Conservation (phyloP, 148 eudicot species). For the Hydrangea macrophylla region DNA sequence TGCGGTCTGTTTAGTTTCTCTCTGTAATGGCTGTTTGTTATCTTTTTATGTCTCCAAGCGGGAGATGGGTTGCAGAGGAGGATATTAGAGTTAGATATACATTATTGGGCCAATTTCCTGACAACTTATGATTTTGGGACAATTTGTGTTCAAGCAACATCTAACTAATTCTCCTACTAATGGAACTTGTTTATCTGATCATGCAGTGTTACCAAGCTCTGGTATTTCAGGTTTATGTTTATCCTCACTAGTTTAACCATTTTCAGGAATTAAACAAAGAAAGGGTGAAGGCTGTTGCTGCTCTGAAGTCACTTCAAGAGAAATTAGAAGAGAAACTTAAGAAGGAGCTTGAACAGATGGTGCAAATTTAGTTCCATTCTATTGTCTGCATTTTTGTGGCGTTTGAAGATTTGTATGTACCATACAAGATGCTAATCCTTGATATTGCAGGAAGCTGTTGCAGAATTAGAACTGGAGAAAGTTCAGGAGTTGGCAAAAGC, state of each 20-base stretch:
- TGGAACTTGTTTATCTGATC: no score
- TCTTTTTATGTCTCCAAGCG: no score
- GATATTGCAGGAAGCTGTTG: conserved; percentile 63
- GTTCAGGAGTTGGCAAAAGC: conserved; percentile 73
- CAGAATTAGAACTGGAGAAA: conserved; percentile 55
- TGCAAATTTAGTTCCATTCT: conserved; percentile 19
- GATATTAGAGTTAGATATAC: no score
- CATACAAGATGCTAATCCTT: conserved; percentile 19
- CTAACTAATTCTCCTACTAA: no score
- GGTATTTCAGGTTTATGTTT: neutral
- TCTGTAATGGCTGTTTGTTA: no score
- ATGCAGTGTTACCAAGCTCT: neutral
- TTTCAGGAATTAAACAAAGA: conserved; percentile 77
- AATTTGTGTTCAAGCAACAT: no score
- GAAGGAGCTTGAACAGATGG: conserved; percentile 85
- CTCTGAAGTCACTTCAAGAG: conserved; percentile 85
- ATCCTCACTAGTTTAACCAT: conserved; percentile 4
- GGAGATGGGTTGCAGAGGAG: no score
- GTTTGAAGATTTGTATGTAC: conserved; percentile 8
- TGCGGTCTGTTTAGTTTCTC: no score
- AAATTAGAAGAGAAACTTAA: conserved; percentile 65
- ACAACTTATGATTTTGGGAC: no score
- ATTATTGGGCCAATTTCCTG: no score
- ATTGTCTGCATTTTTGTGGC: neutral
- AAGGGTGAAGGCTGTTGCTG: conserved; percentile 76